Base-by-base conservation (phyloP, 192 early-diverging fungal species). In the Coemansia sp. region DNA sequence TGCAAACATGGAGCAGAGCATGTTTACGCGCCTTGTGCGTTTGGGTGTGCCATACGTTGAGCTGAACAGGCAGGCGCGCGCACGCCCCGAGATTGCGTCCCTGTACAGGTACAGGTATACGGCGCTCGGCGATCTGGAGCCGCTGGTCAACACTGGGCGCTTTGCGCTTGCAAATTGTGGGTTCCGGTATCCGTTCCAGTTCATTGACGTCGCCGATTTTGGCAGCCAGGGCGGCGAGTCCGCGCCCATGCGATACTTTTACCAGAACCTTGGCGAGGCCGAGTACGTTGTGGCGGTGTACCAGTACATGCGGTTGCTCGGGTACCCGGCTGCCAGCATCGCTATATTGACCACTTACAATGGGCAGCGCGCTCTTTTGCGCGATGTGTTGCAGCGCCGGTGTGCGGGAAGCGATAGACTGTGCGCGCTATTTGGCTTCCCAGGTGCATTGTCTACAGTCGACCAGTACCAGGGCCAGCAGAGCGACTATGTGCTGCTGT, bases 401-500 rank as follows among this genome's bases (percentile, higher is more conserved):
- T 99, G 98, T 72, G 24, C 14, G 24, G 51, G 51, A 8, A 53
- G 14, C 23, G 51, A 53, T 21, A 26, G 8, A 15, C 51, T 53
- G 21, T 14, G 24, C 7, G 68, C 77, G 4, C 85, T 91, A 38
- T 96, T 98, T 83, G 91, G 92, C 12, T 66, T 77, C 8, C 97
- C 98, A 1, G 84, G 81, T 4, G 71, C 86, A 9, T 84, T 99
- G 2, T 87, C 97, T 0, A 99, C 98, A 0, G 98, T 99, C 8
- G 98, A 99, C 73, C 91, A 94, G 75, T 98, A 89, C 75, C 98
- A 99, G 83, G 98, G 96, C 44, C 92, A 95, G 77, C 93, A 95
- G 62, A 91, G 91, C 62, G 97, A 99, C 78, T 96, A 91, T 85
- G 87, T 99, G 15, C 84, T 99, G 3, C 72, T 98, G 30, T 98